Percentiles rank a stretch among this genome's conserved stretches.
phyloP scores from a whole-genome alignment of 495 filamentous ascomycete species.

The Alectoria sarmentosa region DNA sequence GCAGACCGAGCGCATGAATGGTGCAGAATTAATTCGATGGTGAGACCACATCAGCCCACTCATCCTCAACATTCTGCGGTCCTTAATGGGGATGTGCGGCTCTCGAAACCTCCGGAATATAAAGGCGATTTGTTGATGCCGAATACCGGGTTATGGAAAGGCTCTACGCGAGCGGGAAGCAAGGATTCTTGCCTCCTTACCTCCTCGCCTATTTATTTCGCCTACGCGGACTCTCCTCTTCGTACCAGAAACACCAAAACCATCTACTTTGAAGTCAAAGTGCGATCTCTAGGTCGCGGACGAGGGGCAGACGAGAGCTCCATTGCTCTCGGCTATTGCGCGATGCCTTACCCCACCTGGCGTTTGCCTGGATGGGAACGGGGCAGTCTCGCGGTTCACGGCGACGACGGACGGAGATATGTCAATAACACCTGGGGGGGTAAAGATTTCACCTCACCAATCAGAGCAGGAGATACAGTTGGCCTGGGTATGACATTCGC shows the following conservation, averaged over 20 bases:
- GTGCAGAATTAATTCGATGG: conserved; percentile 58
- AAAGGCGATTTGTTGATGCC: conserved; percentile 35
- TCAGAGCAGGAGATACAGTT: conserved; percentile 48
- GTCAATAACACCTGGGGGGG: conserved; percentile 85
- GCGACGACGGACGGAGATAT: conserved; percentile 83
- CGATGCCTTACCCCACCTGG: conserved; percentile 79
- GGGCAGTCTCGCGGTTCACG: conserved; percentile 77
- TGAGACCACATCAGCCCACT: conserved; percentile 44
- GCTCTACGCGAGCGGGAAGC: conserved; percentile 31
- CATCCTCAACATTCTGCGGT: conserved; percentile 36
- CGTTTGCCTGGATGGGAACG: conserved; percentile 89
- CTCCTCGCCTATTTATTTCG: conserved; percentile 71
- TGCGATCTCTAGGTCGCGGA: conserved; percentile 41
- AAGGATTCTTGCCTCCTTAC: conserved; percentile 50
- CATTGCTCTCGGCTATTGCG: conserved; percentile 70
- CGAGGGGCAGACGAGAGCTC: conserved; percentile 45
- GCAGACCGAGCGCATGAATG: conserved; percentile 68
- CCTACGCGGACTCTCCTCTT: conserved; percentile 58
- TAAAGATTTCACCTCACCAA: conserved; percentile 56
- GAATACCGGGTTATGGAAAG: conserved; percentile 39
- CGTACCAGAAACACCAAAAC: conserved; percentile 45
- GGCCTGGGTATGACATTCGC: conserved; percentile 67
- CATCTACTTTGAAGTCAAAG: conserved; percentile 74
- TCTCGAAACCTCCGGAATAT: conserved; percentile 43
- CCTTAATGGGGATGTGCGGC: conserved; percentile 37